Conservation (phyloP, 2,329 filamentous ascomycete genomes). For the Hansfordia pulvinata region DNA sequence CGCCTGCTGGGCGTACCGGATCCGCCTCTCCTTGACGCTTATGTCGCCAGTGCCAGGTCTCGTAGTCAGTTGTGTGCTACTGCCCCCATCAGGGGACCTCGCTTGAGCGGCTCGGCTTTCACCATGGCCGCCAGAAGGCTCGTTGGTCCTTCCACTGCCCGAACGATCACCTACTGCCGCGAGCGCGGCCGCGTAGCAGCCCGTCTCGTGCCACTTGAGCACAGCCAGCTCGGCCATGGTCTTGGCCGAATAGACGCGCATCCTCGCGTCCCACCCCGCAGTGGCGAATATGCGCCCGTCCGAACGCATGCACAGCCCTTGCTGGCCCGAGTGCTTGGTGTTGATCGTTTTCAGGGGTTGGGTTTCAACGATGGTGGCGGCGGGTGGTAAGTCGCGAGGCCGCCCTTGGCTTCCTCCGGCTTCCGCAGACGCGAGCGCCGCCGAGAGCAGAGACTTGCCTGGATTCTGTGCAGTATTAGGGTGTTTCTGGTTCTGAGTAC, state of each 20-base stretch:
- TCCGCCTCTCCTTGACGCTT: constrained; percentile 49
- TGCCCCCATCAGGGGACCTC: too few relatives aligned
- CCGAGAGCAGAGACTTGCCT: constrained; percentile 15
- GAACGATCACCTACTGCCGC: constrained; percentile 33
- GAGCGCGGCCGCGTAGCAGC: constrained; percentile 74
- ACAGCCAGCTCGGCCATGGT: constrained; percentile 81
- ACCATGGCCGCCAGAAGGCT: too few relatives aligned
- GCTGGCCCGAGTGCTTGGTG: constrained; percentile 85
- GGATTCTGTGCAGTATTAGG: constrained; percentile 1
- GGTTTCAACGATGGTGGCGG: constrained; percentile 12
- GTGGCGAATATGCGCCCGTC: constrained; percentile 80
- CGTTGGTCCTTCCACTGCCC: too few relatives aligned
- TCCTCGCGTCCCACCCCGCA: constrained; percentile 78
- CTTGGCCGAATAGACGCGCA: constrained; percentile 70
- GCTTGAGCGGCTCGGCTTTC: constrained; percentile 2
- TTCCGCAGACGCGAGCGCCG: constrained; percentile 13
- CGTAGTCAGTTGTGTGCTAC: constrained; percentile 10
- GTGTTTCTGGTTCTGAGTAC: neutral
- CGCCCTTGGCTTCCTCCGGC: constrained; percentile 6
- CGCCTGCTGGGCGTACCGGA: constrained; percentile 49
- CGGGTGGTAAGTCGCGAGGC: constrained; percentile 6
- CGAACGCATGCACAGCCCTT: constrained; percentile 61
- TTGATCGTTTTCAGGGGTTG: constrained; percentile 48
- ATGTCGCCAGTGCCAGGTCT: constrained; percentile 18
- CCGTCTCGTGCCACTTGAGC: constrained; percentile 85